Evolutionary conservation across 345 rosid genomes (phyloP), one percentile per base, ranked within the genome.

Genomic region (Bretschneidera sinensis): DNA sequence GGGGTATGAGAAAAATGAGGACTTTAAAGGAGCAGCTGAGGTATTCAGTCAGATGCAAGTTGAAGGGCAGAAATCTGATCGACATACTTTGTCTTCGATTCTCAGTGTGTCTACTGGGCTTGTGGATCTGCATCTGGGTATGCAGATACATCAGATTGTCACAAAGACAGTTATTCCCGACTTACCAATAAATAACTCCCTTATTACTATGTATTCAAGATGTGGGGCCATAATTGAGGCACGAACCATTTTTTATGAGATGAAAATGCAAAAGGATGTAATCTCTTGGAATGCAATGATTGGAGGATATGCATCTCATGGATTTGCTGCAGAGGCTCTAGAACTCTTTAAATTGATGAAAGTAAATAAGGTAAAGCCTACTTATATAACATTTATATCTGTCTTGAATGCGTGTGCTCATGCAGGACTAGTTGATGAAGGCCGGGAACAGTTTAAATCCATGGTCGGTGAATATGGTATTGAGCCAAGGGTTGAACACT

Each of bases 271-370:
- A 59, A 88, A 73, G 66, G 82, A 82, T 69, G 90, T 88, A 10
- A 71, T 86, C 67, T 70, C 92, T 31, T 88, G 96, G 92, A 88
- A 88, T 69, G 92, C 92, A 19, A 88, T 86, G 85, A 88, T 88
- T 24, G 87, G 96, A 67, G 96, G 90, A 24, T 88, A 79, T 51
- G 84, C 96, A 47, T 80, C 83, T 54, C 88, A 88, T 62, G 92
- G 92, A n/a, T n/a, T n/a, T n/a, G n/a, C n/a, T n/a, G n/a, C n/a
- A n/a, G n/a, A n/a, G n/a, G n/a, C 92, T 67, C 71, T 86, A 21
- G 61, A 76, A 54, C 62, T 86, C 47, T 86, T 82, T 59, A 13
- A 66, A 43, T 47, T 64, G 70, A 86, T 88, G 92, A 86, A 68
- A 62, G 58, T 65, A 24, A 62, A 59, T 43, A 61, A 62, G 31